phyloP scores from a whole-genome alignment of 2,329 filamentous ascomycete genomes.

The Fusarium sterilihyphosum region DNA sequence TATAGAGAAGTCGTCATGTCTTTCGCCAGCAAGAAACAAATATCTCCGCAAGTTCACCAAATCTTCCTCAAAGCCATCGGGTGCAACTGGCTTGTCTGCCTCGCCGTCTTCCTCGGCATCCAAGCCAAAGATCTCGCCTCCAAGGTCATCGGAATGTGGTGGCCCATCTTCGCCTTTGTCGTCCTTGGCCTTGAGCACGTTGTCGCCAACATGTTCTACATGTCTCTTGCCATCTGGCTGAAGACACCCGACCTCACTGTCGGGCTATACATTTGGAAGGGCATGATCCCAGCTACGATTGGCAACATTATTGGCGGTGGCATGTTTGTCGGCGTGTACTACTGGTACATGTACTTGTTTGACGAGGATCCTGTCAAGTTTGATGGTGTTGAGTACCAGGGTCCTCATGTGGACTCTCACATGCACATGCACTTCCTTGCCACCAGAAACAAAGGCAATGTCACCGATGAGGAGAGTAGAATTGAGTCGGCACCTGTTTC shows the following conservation, averaged over 20 bases:
- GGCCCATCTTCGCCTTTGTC: constrained; percentile 65
- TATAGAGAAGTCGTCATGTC: constrained; percentile 56
- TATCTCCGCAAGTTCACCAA: constrained; percentile 59
- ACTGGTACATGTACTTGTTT: constrained; percentile 39
- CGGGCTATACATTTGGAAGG: constrained; percentile 66
- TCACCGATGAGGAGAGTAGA: constrained; percentile 33
- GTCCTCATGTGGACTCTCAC: constrained; percentile 1
- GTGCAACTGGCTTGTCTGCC: constrained; percentile 67
- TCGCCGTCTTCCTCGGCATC: constrained; percentile 60
- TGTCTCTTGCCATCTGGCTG: constrained; percentile 62
- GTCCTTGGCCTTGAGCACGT: constrained; percentile 65
- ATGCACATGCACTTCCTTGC: constrained; percentile 17
- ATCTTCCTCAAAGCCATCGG: constrained; percentile 66
- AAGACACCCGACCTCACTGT: constrained; percentile 55
- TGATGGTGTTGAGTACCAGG: constrained; percentile 23
- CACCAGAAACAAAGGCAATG: not conserved
- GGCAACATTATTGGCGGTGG: constrained; percentile 65
- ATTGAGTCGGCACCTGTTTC: constrained; percentile 15
- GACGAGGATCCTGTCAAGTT: constrained; percentile 19
- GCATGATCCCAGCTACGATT: constrained; percentile 61
- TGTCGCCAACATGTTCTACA: constrained; percentile 66
- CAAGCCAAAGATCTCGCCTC: constrained; percentile 61
- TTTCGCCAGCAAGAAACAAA: constrained; percentile 59
- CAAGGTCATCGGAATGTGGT: constrained; percentile 67
- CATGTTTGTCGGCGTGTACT: constrained; percentile 59